These are phyloP conservation scores for Brasenia schreberi DNA, from an alignment of 164 flowering plant species.

Conservation along the genomic window DNA sequence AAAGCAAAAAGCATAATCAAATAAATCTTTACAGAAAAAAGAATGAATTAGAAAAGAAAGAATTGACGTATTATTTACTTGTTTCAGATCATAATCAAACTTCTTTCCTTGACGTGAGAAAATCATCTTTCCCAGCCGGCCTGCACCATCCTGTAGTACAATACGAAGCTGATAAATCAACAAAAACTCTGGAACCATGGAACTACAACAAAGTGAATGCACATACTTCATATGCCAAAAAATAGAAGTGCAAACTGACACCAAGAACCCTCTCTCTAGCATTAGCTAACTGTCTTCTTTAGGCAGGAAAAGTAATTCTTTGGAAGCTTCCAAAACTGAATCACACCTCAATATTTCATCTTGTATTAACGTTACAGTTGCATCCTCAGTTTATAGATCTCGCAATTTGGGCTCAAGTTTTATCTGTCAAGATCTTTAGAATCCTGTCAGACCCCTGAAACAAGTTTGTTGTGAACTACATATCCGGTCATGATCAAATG, in stretches of 20 bases:
- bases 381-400: no score
- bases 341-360: no score
- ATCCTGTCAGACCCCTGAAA: no score
- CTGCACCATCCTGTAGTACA: constrained; percentile 84
- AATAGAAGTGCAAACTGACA: neutral
- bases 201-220: neutral
- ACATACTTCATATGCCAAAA: neutral
- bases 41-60: neutral
- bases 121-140: constrained; percentile 96
- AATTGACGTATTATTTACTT: constrained; percentile 27
- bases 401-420: no score
- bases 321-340: neutral
- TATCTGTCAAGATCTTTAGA: no score
- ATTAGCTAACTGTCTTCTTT: neutral
- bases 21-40: constrained; percentile 2
- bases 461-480: no score
- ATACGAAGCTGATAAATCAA: neutral
- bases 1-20: neutral
- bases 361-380: no score
- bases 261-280: neutral
- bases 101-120: constrained; percentile 95
- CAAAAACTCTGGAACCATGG: no score
- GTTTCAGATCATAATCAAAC: constrained; percentile 96
- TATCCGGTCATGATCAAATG: no score
- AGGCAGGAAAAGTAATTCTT: neutral